A percentile compares a stretch with the other conserved stretches of the same genome.
phyloP scores from a whole-genome alignment of 306 rosid species.

The Mimosa pudica region DNA sequence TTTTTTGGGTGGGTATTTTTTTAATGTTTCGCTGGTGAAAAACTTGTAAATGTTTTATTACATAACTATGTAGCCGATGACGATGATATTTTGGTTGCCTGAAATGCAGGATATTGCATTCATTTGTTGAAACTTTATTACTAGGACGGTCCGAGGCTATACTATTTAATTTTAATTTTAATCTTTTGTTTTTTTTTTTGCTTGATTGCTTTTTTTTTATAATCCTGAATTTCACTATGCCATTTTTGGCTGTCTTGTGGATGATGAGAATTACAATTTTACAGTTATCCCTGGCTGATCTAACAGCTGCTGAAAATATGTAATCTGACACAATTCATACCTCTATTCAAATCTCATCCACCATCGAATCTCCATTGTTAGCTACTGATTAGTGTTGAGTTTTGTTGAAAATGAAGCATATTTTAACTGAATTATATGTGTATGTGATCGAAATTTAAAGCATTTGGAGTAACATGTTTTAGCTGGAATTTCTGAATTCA shows the following conservation, averaged over 20 bases:
- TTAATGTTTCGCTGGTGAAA: neutral
- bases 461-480: neutral
- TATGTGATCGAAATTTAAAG: neutral
- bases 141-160: slow-evolving; percentile 99
- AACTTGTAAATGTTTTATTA: neutral
- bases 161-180: neutral
- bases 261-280: slow-evolving; percentile 57
- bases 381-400: neutral
- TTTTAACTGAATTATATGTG: neutral
- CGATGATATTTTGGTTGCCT: slow-evolving; percentile 31
- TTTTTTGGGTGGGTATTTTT: neutral
- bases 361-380: neutral
- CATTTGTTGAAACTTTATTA: slow-evolving; percentile 52
- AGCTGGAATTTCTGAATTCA: too few relatives aligned
- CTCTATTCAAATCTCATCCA: neutral
- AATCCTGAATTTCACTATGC: neutral
- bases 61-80: slow-evolving; percentile 49
- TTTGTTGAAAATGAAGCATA: neutral
- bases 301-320: slow-evolving; percentile 59
- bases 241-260: slow-evolving; percentile 33
- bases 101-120: slow-evolving; percentile 54
- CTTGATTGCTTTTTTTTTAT: neutral
- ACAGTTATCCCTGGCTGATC: slow-evolving; percentile 96
- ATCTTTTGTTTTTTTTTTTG: neutral
- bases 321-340: slow-evolving; percentile 55